Evolutionary conservation across 1,284 basidiomycete genomes (phyloP).

Genomic region (Sporisorium scitamineum): DNA sequence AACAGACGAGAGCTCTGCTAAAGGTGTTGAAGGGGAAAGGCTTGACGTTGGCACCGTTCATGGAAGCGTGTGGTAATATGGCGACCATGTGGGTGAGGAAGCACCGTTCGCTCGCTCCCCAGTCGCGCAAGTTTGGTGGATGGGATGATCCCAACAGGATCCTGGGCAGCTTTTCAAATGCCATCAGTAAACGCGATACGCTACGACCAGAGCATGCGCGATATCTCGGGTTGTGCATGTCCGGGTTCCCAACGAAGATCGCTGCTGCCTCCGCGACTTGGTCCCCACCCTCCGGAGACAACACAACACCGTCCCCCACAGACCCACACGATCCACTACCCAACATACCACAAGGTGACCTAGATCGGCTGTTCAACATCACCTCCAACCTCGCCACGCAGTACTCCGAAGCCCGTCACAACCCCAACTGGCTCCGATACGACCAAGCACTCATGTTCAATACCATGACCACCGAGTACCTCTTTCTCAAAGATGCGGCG

Average conservation of each 20-base stretch:
- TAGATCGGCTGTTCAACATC: conserved; percentile 8
- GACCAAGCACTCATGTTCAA: conserved; percentile 30
- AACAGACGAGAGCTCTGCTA: conserved; percentile 12
- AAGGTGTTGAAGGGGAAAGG: conserved; percentile 11
- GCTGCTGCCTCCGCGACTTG: conserved; percentile 11
- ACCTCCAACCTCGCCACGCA: conserved; percentile 6
- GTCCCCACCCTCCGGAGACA: neutral
- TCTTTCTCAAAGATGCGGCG: conserved; percentile 8
- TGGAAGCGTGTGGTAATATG: conserved; percentile 31
- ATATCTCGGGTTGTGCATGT: conserved; percentile 41
- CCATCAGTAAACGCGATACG: conserved; percentile 33
- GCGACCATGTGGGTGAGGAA: conserved; percentile 35
- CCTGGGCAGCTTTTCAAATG: conserved; percentile 35
- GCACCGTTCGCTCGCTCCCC: conserved; percentile 10
- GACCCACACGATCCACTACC: conserved; percentile 14
- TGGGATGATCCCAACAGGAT: conserved; percentile 17
- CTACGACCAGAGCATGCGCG: conserved; percentile 12
- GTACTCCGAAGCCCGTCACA: conserved; percentile 17
- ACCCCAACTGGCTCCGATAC: conserved; percentile 26
- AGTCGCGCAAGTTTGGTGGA: conserved; percentile 3
- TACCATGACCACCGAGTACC: conserved; percentile 43
- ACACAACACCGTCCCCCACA: neutral
- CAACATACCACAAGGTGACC: neutral
- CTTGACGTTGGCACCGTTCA: conserved; percentile 37
- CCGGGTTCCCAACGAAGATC: conserved; percentile 34